Evolutionary conservation across 2,329 filamentous ascomycete genomes (phyloP).

Genomic region (Colletotrichum orchidophilum): DNA sequence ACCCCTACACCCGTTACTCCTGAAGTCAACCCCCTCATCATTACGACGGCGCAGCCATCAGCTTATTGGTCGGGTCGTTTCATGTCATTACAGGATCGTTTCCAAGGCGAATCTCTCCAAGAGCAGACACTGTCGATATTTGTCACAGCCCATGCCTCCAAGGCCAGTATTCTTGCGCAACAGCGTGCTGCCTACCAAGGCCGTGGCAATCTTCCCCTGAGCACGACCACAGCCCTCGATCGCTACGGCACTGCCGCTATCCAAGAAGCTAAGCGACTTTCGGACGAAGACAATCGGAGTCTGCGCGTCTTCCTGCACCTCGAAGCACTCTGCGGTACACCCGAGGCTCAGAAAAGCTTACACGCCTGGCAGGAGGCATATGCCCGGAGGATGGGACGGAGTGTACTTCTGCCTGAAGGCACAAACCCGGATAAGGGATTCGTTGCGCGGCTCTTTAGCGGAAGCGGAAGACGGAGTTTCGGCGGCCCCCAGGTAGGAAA

Average conservation of each 20-base stretch:
- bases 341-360: slow-evolving; percentile 58
- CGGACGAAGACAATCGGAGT: slow-evolving; percentile 29
- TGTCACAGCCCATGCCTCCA: slow-evolving; percentile 21
- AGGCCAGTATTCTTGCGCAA: slow-evolving; percentile 2
- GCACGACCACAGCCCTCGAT: slow-evolving; percentile 28
- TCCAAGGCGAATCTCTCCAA: slow-evolving; percentile 47
- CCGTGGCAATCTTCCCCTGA: slow-evolving; percentile 26
- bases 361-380: slow-evolving; percentile 59
- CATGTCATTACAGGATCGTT: slow-evolving; percentile 63
- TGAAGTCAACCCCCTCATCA: slow-evolving; percentile 33
- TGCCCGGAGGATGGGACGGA: slow-evolving; percentile 51
- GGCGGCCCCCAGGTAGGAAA: slow-evolving; percentile 14
- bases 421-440: slow-evolving; percentile 35
- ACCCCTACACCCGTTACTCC: not conserved
- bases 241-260: slow-evolving; percentile 4
- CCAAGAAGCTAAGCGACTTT: slow-evolving; percentile 9
- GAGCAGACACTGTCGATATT: slow-evolving; percentile 10
- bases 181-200: slow-evolving; percentile 9
- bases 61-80: slow-evolving; percentile 73
- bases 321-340: slow-evolving; percentile 55
- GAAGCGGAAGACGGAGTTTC: slow-evolving; percentile 20
- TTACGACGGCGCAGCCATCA: slow-evolving; percentile 55
- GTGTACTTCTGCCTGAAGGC: slow-evolving; percentile 51
- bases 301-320: slow-evolving; percentile 55
- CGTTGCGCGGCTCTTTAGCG: slow-evolving; percentile 23